Percentiles rank a stretch among this genome's conserved stretches.
Evolutionary conservation across 495 filamentous ascomycete genomes (phyloP).

Genomic region (Aspergillus nidulans): DNA sequence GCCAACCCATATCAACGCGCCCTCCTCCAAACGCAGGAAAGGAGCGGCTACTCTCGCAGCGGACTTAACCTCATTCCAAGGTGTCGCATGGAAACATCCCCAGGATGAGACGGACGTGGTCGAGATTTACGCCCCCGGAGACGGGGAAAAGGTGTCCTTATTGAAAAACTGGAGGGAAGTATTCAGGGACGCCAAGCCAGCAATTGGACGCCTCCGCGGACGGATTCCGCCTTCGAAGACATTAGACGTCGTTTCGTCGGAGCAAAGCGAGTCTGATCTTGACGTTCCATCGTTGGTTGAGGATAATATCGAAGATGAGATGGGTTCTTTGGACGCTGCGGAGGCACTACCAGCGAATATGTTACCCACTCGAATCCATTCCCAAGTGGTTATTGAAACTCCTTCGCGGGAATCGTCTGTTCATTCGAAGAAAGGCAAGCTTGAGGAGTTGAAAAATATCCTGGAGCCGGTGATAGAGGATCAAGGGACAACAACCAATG

Average conservation of each 20-base stretch:
- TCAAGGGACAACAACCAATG: not conserved
- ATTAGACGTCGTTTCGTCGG: not conserved
- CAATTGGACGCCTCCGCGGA: slow-evolving; percentile 25
- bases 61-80: slow-evolving; percentile 32
- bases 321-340: not conserved
- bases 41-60: slow-evolving; percentile 1
- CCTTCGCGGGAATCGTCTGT: slow-evolving; percentile 4
- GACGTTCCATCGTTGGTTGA: slow-evolving; percentile 1
- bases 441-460: slow-evolving; percentile 13
- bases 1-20: not conserved
- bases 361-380: slow-evolving; percentile 2
- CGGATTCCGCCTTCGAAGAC: slow-evolving; percentile 8
- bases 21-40: slow-evolving; percentile 7
- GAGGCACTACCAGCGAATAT: not conserved
- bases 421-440: slow-evolving; percentile 12
- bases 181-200: slow-evolving; percentile 37
- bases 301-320: not conserved
- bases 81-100: slow-evolving; percentile 38
- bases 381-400: slow-evolving; percentile 4
- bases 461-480: not conserved
- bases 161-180: slow-evolving; percentile 51
- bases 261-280: not conserved
- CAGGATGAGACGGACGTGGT: slow-evolving; percentile 24
- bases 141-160: slow-evolving; percentile 40
- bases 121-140: slow-evolving; percentile 35